Evolutionary conservation across 2,329 filamentous ascomycete species (phyloP), one percentile per base, ranked within the genome.

Genomic region (Epichloe amarillans): DNA sequence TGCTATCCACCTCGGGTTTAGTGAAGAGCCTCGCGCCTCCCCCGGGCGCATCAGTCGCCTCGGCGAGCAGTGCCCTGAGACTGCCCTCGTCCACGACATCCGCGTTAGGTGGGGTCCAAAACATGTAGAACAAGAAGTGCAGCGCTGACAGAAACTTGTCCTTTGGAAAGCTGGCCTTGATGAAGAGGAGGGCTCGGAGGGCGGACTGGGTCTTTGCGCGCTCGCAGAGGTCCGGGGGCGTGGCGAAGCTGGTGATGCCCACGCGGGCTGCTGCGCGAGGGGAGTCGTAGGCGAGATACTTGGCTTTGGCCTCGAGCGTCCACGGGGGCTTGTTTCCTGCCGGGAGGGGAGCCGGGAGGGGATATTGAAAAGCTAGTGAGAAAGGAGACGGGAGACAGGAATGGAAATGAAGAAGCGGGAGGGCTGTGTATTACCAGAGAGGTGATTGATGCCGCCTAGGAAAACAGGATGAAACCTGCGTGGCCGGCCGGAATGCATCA

Each of bases 281-380:
- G 35, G 61, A 57, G 60, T 80, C 74, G 53, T 61, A 59, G 11
- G 46, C 33, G 46, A 75, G 70, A 60, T 88, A 83, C 1, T 60
- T 64, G 21, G 76, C 81, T 69, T 90, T 90, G 42, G 79, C 80
- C 2, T 81, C 77, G 33, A 86, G 70, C 0, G 72, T 72, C 83
- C 84, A 89, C 1, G 87, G 86, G 0, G 86, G 86, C 56, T 79
- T 79, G 64, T 93, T 91, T 47, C 84, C 83, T 79, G 56, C 30
- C 10, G 2, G 7, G 38, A 1, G 19, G 11, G 8, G 30, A 1
- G 56, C 30, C 10, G 2, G 7, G 38, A 1, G 19, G 11, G 8
- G 30, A 1, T 2, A n/a, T 3, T 15, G 23, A 4, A 33, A 7
- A 19, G 12, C 35, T 5, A 11, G 26, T 12, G 23, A 10, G 15